Percentiles rank a stretch among this genome's conserved stretches.
Evolutionary conservation across 345 rosid species (phyloP).

Genomic region (Aquilaria yunnanensis): DNA sequence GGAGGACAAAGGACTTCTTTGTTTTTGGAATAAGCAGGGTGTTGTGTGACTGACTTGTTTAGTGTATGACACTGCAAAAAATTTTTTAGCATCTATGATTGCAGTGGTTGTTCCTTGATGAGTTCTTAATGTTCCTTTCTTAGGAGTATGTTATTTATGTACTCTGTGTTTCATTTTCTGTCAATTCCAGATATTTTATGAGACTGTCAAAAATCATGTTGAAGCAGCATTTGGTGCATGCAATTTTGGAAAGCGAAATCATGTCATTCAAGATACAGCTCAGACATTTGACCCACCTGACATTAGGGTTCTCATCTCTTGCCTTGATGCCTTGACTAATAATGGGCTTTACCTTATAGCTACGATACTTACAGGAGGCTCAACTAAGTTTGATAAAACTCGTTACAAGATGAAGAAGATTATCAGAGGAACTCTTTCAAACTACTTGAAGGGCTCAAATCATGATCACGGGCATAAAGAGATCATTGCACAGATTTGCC

Average conservation of each 20-base stretch:
- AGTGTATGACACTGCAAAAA: too few species aligned
- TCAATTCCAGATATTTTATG: constrained; percentile 50
- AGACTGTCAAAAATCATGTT: constrained; percentile 42
- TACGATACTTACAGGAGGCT: constrained; percentile 39
- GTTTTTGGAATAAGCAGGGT: too few species aligned
- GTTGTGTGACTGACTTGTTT: too few species aligned
- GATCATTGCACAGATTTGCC: constrained; percentile 30
- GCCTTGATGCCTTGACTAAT: constrained; percentile 51
- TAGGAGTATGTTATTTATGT: background rate
- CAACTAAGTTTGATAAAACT: constrained; percentile 43
- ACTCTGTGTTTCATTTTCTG: background rate
- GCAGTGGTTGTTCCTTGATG: too few species aligned
- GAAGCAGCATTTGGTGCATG: constrained; percentile 56
- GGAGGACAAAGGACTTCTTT: too few species aligned
- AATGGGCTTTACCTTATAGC: constrained; percentile 57
- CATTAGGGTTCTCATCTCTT: constrained; percentile 25
- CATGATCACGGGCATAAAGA: constrained; percentile 17
- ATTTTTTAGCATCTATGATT: too few species aligned
- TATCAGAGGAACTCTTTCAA: constrained; percentile 36
- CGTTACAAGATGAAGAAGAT: constrained; percentile 45
- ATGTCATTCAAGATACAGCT: constrained; percentile 15
- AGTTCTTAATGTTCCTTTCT: background rate
- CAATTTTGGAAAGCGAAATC: constrained; percentile 18
- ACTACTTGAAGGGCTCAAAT: constrained; percentile 17
- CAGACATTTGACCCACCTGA: constrained; percentile 21